Evolutionary conservation across 805 yeast species (phyloP), one percentile per base, ranked within the genome.

Genomic region (Saturnispora sekii): DNA sequence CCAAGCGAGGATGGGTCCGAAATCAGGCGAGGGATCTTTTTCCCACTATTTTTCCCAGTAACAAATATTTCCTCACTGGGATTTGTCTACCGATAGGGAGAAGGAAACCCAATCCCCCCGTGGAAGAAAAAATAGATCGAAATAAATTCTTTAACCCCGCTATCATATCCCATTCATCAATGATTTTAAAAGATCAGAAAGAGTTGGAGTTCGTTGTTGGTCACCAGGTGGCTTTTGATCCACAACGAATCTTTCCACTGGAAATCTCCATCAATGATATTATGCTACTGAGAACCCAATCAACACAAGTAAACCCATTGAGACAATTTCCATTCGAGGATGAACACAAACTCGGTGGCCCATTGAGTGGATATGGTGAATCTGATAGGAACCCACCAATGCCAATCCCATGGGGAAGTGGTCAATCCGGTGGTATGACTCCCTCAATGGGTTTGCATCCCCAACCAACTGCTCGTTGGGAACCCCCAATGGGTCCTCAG

Each of bases 401-500:
- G 37, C 26, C 16, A 8, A 21, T 28, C 4, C 44, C 44, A 11
- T 41, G 44, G 44, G 44, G 44, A 10, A 15, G 9, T n/a, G 16
- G 21, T 14, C 21, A 37, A 10, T 12, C 33, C 43, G 38, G 38
- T 7, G 43, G 43, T 12, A 41, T 41, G 43, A 16, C 28, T 8
- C 43, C 43, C 4, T 12, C n/a, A 12, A 17, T 35, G 38, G 29
- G 16, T 10, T 18, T 16, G 9, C 17, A 35, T 34, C 12, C 35
- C 5, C n/a, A n/a, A 11, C 43, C 43, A 5, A 21, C 26, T 21
- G 26, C 26, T 21, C 33, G 44, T 5, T 41, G 32, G 32, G 44
- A 41, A 30, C 44, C 44, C 6, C 44, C 44, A 17, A 44, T 40
- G 32, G 50, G 50, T 9, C 48, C 39, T 7, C 26, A 21, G 26